A percentile compares a stretch with the other conserved stretches of the same genome.
Conservation (phyloP, 495 filamentous ascomycete species). For the Penicillium cosmopolitanum region DNA sequence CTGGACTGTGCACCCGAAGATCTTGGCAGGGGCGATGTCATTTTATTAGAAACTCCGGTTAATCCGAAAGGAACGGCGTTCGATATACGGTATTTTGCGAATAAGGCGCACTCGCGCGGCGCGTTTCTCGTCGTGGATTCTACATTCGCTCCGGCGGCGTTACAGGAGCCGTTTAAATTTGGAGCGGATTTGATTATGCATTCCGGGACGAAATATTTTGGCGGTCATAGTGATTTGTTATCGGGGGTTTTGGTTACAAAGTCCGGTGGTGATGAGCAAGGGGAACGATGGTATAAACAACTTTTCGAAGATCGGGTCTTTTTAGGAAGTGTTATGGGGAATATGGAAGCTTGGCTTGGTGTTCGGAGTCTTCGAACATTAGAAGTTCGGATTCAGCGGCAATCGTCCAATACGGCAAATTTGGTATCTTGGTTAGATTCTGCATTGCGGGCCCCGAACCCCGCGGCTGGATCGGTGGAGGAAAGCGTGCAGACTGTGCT, state of each 20-base stretch:
- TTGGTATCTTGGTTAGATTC: slow-evolving; percentile 73
- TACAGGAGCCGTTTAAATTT: slow-evolving; percentile 81
- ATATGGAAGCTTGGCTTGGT: slow-evolving; percentile 89
- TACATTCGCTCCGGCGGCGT: slow-evolving; percentile 89
- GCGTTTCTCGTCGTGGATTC: slow-evolving; percentile 83
- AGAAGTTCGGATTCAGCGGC: slow-evolving; percentile 76
- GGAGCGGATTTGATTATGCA: slow-evolving; percentile 91
- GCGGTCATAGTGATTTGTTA: slow-evolving; percentile 89
- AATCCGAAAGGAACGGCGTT: slow-evolving; percentile 86
- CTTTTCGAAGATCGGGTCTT: slow-evolving; percentile 68
- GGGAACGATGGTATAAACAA: slow-evolving; percentile 56
- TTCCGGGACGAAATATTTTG: slow-evolving; percentile 91
- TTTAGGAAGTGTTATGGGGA: slow-evolving; percentile 88
- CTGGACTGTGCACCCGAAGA: slow-evolving; percentile 61
- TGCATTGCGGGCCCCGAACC: slow-evolving; percentile 39
- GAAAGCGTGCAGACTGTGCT: slow-evolving; percentile 57
- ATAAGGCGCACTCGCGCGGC: slow-evolving; percentile 70
- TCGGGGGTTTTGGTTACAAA: slow-evolving; percentile 53
- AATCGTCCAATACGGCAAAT: slow-evolving; percentile 66
- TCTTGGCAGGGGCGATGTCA: slow-evolving; percentile 74
- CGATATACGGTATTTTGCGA: slow-evolving; percentile 68
- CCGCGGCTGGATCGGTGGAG: slow-evolving; percentile 38
- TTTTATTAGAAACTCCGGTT: slow-evolving; percentile 90
- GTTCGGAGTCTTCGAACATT: slow-evolving; percentile 84
- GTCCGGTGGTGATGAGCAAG: slow-evolving; percentile 64